phyloP scores from a whole-genome alignment of 2,329 filamentous ascomycete genomes.

The Colletotrichum sp. region DNA sequence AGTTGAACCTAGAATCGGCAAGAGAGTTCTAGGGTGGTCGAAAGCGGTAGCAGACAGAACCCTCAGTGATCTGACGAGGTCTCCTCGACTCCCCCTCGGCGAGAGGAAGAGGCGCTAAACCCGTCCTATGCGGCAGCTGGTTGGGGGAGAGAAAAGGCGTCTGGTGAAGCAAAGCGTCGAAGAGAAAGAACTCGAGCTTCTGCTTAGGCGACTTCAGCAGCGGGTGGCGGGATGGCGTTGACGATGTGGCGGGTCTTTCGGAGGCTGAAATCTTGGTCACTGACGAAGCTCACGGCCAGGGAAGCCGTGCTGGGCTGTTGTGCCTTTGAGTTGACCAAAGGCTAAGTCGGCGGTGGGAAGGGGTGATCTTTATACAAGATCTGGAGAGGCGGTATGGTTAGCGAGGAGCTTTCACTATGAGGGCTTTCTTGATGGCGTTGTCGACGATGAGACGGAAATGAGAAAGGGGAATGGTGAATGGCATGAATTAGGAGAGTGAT shows the following conservation, averaged over 20 bases:
- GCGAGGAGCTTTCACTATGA: not conserved
- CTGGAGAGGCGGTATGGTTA: not conserved
- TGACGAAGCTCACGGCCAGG: conserved; percentile 64
- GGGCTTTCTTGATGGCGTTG: not conserved
- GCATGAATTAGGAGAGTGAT: not conserved
- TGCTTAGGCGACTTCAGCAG: conserved; percentile 55
- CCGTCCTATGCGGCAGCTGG: conserved; percentile 99
- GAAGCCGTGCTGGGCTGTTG: conserved; percentile 63
- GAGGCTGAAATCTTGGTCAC: conserved; percentile 74
- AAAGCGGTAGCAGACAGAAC: conserved; percentile 92
- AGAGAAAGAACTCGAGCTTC: conserved; percentile 51
- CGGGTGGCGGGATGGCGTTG: conserved; percentile 64
- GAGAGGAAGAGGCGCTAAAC: conserved; percentile 98
- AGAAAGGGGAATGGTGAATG: not conserved
- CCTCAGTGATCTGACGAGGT: conserved; percentile 91
- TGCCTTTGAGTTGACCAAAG: conserved; percentile 75
- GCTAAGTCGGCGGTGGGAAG: conserved; percentile 39
- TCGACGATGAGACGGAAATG: not conserved
- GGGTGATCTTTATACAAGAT: conserved; percentile 21
- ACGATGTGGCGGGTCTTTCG: conserved; percentile 69
- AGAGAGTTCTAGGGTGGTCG: conserved; percentile 86
- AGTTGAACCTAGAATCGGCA: conserved; percentile 27
- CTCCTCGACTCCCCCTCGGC: conserved; percentile 99
- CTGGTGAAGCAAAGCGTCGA: conserved; percentile 54
- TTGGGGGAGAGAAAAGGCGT: conserved; percentile 61